Evolutionary conservation across 169 alveolate species (phyloP).

Genomic region (Cryptosporidium ubiquitum): DNA sequence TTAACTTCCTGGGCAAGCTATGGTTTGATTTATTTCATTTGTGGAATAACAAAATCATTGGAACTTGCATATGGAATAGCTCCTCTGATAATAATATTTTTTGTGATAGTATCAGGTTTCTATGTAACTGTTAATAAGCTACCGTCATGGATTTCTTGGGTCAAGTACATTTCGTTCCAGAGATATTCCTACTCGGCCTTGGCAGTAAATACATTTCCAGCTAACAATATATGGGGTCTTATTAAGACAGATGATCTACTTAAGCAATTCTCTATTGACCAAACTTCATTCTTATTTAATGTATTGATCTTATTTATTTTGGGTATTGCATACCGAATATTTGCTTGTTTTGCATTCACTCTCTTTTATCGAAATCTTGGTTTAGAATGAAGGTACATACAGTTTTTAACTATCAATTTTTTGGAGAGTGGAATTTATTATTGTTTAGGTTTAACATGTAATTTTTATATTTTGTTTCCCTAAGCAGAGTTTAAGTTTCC

Average conservation of each 20-base stretch:
- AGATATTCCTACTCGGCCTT: conserved; percentile 33
- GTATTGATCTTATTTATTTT: neutral
- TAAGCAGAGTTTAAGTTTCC: too few relatives aligned
- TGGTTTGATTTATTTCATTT: conserved; percentile 32
- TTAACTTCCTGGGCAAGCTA: conserved; percentile 27
- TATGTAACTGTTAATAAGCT: conserved; percentile 37
- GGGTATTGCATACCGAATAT: conserved; percentile 20
- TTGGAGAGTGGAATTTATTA: too few relatives aligned
- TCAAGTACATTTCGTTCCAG: conserved; percentile 26
- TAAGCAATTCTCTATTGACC: conserved; percentile 18
- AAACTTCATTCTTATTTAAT: conserved; percentile 37
- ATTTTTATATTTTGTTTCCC: neutral
- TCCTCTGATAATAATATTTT: conserved; percentile 27
- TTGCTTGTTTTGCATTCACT: conserved; percentile 20
- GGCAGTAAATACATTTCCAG: conserved; percentile 29
- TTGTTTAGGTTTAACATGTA: neutral
- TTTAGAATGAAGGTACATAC: conserved; percentile 9
- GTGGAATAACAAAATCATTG: conserved; percentile 27
- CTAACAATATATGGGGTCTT: conserved; percentile 37
- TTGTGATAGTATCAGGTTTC: conserved; percentile 51
- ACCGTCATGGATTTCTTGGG: conserved; percentile 51
- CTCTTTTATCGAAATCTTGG: conserved; percentile 30
- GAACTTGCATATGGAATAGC: conserved; percentile 44
- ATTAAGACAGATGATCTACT: neutral
- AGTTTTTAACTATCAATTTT: neutral